These are phyloP conservation scores for Clausena lansium DNA, from an alignment of 345 rosid species.

Conservation along the genomic window DNA sequence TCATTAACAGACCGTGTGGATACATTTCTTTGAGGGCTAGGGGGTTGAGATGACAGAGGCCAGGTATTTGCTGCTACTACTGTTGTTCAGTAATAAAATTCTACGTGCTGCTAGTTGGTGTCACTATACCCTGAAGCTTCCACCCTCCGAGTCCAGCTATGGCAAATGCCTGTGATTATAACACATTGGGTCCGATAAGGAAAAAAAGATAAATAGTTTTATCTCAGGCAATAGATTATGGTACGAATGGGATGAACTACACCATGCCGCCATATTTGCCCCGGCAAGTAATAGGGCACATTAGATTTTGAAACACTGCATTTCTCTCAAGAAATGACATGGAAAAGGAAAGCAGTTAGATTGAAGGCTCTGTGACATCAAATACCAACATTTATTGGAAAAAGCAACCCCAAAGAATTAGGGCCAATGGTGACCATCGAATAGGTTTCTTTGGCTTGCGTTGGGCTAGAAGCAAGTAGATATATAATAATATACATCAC, in stretches of 20 bases:
- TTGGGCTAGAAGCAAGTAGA: background rate
- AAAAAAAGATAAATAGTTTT: background rate
- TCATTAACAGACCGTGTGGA: background rate
- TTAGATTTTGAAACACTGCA: background rate
- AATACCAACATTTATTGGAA: background rate
- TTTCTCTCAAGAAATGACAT: background rate
- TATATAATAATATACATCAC: background rate
- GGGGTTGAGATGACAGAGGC: background rate
- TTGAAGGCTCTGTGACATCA: background rate
- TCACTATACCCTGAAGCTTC: slow-evolving; percentile 83
- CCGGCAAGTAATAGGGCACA: background rate
- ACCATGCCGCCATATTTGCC: background rate
- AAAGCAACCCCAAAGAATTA: no score
- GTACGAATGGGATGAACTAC: background rate
- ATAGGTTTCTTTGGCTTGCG: no score
- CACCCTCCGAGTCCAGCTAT: slow-evolving; percentile 90
- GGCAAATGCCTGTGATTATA: slow-evolving; percentile 66
- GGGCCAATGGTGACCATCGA: no score
- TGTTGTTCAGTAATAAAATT: background rate
- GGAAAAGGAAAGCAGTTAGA: background rate
- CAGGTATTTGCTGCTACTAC: background rate
- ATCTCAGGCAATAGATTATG: background rate
- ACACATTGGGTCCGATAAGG: slow-evolving; percentile 15
- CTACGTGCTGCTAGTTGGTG: slow-evolving; percentile 46
- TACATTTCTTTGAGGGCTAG: background rate